These are phyloP conservation scores for Setaria italica DNA, from an alignment of 202 grass and related monocot species.

Conservation along the genomic window DNA sequence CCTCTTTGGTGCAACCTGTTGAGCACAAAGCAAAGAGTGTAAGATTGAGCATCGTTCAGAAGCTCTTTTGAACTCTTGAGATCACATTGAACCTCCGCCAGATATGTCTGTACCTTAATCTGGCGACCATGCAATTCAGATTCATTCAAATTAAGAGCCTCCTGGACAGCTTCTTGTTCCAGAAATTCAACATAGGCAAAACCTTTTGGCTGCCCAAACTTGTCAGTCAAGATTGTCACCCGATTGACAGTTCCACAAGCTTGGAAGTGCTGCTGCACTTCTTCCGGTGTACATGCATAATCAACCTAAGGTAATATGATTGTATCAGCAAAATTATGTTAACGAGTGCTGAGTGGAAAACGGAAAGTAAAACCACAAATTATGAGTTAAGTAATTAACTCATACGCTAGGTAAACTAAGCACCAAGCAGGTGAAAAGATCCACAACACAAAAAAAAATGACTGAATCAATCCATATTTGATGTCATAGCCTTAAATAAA, in stretches of 20 bases:
- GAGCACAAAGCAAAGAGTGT: background rate
- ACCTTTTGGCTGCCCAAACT: conserved; percentile 92
- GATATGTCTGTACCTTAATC: conserved; percentile 65
- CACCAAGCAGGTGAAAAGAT: background rate
- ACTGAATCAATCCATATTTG: background rate
- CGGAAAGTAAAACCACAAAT: no score
- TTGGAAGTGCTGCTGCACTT: conserved; percentile 95
- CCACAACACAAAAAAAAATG: background rate
- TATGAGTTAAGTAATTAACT: no score
- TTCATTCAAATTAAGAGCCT: conserved; percentile 84
- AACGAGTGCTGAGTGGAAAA: background rate
- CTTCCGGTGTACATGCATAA: conserved; percentile 88
- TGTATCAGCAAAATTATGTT: background rate
- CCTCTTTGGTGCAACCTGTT: conserved; percentile 87
- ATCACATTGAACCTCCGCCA: background rate
- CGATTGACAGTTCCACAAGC: conserved; percentile 93
- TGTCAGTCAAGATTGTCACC: conserved; percentile 93
- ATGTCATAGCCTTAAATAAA: background rate
- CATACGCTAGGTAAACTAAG: background rate
- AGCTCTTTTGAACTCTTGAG: background rate
- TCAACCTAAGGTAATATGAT: conserved; percentile 67
- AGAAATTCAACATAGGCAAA: conserved; percentile 97
- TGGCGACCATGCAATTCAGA: conserved; percentile 90
- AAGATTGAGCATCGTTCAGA: background rate
- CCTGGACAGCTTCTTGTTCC: conserved; percentile 80